Conservation (phyloP, 768 basidiomycete genomes). For the Ramaria sp. region DNA sequence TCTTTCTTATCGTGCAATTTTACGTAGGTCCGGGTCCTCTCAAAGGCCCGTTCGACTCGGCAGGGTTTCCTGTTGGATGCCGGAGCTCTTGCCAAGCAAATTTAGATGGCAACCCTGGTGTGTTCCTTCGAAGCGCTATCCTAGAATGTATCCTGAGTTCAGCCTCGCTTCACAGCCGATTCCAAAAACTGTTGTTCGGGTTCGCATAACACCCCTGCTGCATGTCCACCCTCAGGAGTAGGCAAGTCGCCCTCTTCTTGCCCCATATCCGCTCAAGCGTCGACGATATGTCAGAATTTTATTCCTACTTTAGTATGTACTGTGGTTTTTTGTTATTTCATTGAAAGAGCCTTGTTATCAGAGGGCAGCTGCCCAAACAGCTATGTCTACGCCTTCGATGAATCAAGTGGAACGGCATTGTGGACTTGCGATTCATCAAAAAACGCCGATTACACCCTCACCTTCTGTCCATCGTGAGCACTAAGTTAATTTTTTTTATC, state of each 20-base stretch:
- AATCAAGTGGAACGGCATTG: slow-evolving; percentile 33
- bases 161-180: slow-evolving; percentile 27
- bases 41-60: slow-evolving; percentile 40
- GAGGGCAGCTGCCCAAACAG: slow-evolving; percentile 34
- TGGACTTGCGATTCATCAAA: slow-evolving; percentile 29
- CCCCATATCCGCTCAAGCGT: neutral
- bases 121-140: neutral
- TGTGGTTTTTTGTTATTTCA: neutral
- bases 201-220: slow-evolving; percentile 27
- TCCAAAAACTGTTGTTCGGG: slow-evolving; percentile 61
- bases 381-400: slow-evolving; percentile 45
- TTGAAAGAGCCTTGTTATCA: slow-evolving; percentile 9
- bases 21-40: slow-evolving; percentile 35
- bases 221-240: slow-evolving; percentile 12
- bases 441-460: slow-evolving; percentile 34
- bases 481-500: neutral
- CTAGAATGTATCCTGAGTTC: neutral
- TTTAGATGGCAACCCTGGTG: slow-evolving; percentile 27
- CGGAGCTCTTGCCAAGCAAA: slow-evolving; percentile 43
- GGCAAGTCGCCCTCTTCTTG: neutral
- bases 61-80: slow-evolving; percentile 50
- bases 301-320: slow-evolving; percentile 14
- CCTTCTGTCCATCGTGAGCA: slow-evolving; percentile 29
- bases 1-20: slow-evolving; percentile 12
- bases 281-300: neutral